Conservation (phyloP, 208 protist genomes). For the Crithidia brevicula region DNA sequence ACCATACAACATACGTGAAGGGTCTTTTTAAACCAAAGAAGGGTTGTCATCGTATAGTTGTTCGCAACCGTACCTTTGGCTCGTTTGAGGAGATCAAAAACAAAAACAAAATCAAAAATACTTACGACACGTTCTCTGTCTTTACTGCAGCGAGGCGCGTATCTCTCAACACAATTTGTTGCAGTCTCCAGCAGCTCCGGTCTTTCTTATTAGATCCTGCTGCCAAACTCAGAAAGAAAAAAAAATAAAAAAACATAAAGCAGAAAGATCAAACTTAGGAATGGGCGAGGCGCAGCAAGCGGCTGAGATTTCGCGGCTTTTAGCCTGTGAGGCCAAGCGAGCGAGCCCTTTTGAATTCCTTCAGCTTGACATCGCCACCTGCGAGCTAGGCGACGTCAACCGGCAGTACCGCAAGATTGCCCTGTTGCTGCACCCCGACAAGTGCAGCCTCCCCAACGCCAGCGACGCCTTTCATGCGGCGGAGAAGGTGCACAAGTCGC, state of each 20-base stretch:
- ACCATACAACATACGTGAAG: too few relatives aligned
- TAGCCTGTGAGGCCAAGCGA: constrained; percentile 48
- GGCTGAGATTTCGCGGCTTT: constrained; percentile 67
- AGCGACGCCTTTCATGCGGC: constrained; percentile 83
- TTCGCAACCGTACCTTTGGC: too few relatives aligned
- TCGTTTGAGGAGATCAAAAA: too few relatives aligned
- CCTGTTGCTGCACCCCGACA: constrained; percentile 90
- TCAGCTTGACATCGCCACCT: constrained; percentile 61
- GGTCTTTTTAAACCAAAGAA: too few relatives aligned
- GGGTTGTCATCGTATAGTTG: too few relatives aligned
- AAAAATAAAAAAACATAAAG: background rate
- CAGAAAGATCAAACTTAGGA: background rate
- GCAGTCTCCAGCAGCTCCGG: too few relatives aligned
- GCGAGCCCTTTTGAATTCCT: constrained; percentile 70
- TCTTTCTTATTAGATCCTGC: too few relatives aligned
- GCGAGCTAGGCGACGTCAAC: constrained; percentile 68
- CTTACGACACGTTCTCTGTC: too few relatives aligned
- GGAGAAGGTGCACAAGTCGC: constrained; percentile 80
- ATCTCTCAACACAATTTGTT: too few relatives aligned
- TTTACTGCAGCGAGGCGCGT: too few relatives aligned
- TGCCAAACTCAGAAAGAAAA: background rate
- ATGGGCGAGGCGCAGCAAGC: constrained; percentile 51
- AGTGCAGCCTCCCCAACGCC: constrained; percentile 80
- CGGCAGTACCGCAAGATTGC: constrained; percentile 74
- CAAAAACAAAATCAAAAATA: too few relatives aligned